A percentile compares a stretch with the other conserved stretches of the same genome.
Conservation (phyloP, 768 basidiomycete genomes). For the Amanita brunnescens region DNA sequence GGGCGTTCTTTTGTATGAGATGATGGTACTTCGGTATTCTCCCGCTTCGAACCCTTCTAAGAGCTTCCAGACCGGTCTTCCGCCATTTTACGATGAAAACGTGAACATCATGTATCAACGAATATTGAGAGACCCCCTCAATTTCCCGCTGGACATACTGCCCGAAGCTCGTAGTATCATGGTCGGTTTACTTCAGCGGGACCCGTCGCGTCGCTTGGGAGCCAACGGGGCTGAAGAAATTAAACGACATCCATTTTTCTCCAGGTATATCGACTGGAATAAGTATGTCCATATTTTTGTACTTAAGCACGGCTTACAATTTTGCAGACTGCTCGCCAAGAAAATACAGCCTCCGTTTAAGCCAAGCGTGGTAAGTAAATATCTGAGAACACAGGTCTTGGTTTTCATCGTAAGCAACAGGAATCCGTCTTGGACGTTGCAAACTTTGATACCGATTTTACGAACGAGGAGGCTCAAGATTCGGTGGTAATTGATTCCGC, state of each 20-base stretch:
- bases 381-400: not conserved
- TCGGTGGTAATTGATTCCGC: constrained; percentile 92
- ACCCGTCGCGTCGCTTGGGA: constrained; percentile 83
- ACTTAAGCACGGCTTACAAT: not conserved
- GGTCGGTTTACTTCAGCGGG: constrained; percentile 79
- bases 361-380: constrained; percentile 74
- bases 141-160: constrained; percentile 85
- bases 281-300: constrained; percentile 30
- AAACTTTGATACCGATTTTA: constrained; percentile 98
- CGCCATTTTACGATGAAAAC: constrained; percentile 98
- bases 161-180: constrained; percentile 86
- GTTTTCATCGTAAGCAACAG: constrained; percentile 23
- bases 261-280: constrained; percentile 90
- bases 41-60: constrained; percentile 10
- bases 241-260: constrained; percentile 91
- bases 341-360: constrained; percentile 98
- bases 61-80: constrained; percentile 70
- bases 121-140: constrained; percentile 86
- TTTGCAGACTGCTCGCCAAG: constrained; percentile 66
- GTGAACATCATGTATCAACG: constrained; percentile 97
- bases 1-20: constrained; percentile 93
- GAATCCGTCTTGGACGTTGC: constrained; percentile 92
- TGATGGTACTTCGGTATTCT: constrained; percentile 54
- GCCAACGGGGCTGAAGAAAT: constrained; percentile 93
- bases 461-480: constrained; percentile 89